Base-by-base conservation (phyloP, 208 protist species). In the Entamoeba nuttalli region DNA sequence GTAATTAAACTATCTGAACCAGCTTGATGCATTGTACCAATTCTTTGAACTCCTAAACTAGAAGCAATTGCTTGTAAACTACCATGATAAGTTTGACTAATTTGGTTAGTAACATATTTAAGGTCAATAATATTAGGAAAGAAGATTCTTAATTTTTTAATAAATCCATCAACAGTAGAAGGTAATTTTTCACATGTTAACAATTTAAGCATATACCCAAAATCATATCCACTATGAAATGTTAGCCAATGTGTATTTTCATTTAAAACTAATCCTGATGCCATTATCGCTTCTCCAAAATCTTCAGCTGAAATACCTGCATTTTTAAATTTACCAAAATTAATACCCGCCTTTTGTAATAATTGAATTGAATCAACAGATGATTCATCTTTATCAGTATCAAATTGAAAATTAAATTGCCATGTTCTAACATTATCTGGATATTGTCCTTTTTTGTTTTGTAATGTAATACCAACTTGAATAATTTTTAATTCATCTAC, bases 141-240 rank as follows among this genome's bases (percentile, higher is more conserved):
- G 11, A 73, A 52, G 2, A 17, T 50, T 4, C 48, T 0, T 4
- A 96, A n/a, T 5, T 69, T 57, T 44, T 2, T 3, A 25, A 94
- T 41, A n/a, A 96, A 95, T 2, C 4, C 11, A 7, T 94, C 41
- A 11, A 94, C 7, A 4, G 5, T 69, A 7, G 41, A 73, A 17
- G 95, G 95, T 5, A 96, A 35, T 30, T 69, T 52, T 17, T 15
- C 17, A 14, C 52, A 41, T 21, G 69, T 57, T 25, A 96, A 14
- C 30, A 96, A 30, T 25, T 95, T 95, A 7, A 95, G 21, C 3
- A 96, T 5, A 52, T 96, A 96, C 0, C 19, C 95, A 95, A 96
- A 96, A 50, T 96, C 96, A 95, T 95, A 96, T 19, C 73, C 48
- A 44, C 51, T 52, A 51, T 96, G 96, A 51, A 96, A 96, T 35